Conservation (phyloP, 257 asterid species). For the Cruciata laevipes region DNA sequence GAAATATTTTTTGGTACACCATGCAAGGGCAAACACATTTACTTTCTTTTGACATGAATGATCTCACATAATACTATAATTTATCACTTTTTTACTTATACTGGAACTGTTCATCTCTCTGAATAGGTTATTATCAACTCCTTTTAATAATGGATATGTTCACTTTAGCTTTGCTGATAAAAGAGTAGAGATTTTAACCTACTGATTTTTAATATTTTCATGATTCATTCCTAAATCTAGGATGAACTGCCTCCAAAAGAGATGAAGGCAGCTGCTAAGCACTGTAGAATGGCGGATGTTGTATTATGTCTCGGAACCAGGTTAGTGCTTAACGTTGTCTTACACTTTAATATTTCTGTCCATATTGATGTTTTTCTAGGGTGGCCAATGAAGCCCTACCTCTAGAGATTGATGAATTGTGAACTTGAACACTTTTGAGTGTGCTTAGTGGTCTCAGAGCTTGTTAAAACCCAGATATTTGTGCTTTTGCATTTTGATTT, state of each 20-base stretch:
- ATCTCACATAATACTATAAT: not conserved
- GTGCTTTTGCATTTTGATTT: not conserved
- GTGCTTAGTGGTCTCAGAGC: not conserved
- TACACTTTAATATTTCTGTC: not conserved
- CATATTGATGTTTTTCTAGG: not conserved
- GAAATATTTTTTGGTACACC: not conserved
- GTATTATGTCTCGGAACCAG: conserved; percentile 93
- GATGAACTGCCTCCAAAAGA: conserved; percentile 92
- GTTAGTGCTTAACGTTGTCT: conserved; percentile 24
- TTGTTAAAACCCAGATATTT: not conserved
- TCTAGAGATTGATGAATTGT: not conserved
- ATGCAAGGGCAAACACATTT: not conserved
- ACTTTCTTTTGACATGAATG: not conserved
- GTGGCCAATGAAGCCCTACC: not conserved
- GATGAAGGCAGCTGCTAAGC: conserved; percentile 84
- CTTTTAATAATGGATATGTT: not conserved
- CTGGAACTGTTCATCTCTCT: not conserved
- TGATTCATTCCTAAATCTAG: conserved; percentile 21
- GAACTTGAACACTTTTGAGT: conserved; percentile 2
- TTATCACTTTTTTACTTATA: not conserved
- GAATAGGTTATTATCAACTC: not conserved
- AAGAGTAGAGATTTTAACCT: not conserved
- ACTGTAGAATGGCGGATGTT: conserved; percentile 90
- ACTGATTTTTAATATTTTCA: conserved; percentile 1
- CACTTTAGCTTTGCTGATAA: not conserved